Evolutionary conservation across 352 stramenopile genomes (phyloP).

Genomic region (Phytopythium kandeliae): DNA sequence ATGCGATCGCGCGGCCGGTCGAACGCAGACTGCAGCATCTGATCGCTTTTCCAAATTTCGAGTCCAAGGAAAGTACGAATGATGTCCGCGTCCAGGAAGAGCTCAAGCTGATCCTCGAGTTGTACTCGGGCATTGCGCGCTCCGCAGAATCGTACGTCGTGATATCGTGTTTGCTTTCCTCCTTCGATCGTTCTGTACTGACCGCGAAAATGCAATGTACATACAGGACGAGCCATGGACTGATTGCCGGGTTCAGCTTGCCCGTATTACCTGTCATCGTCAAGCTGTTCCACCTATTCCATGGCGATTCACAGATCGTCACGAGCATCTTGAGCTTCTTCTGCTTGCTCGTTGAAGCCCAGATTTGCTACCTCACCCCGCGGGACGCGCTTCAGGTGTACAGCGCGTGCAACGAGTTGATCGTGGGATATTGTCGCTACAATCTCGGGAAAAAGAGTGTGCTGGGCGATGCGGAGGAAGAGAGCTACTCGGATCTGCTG

Average conservation of each 20-base stretch:
- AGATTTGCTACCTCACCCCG: constrained; percentile 71
- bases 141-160: constrained; percentile 54
- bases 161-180: background rate
- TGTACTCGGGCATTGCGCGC: constrained; percentile 73
- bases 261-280: constrained; percentile 68
- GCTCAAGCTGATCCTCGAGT: constrained; percentile 68
- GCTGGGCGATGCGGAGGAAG: constrained; percentile 63
- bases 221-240: constrained; percentile 36
- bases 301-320: constrained; percentile 65
- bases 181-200: background rate
- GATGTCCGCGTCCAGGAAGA: constrained; percentile 66
- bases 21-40: constrained; percentile 47
- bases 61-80: constrained; percentile 55
- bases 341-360: constrained; percentile 71
- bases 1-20: constrained; percentile 44
- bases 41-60: constrained; percentile 46
- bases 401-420: constrained; percentile 61
- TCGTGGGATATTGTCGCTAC: constrained; percentile 57
- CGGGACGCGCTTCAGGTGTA: constrained; percentile 71
- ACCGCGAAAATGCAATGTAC: background rate
- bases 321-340: constrained; percentile 75
- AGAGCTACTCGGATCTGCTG: constrained; percentile 68
- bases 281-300: constrained; percentile 71
- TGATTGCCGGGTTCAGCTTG: constrained; percentile 64
- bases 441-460: constrained; percentile 67